A percentile compares a stretch with the other conserved stretches of the same genome.
phyloP scores from a whole-genome alignment of 495 filamentous ascomycete genomes.

The Talaromyces borbonicus region DNA sequence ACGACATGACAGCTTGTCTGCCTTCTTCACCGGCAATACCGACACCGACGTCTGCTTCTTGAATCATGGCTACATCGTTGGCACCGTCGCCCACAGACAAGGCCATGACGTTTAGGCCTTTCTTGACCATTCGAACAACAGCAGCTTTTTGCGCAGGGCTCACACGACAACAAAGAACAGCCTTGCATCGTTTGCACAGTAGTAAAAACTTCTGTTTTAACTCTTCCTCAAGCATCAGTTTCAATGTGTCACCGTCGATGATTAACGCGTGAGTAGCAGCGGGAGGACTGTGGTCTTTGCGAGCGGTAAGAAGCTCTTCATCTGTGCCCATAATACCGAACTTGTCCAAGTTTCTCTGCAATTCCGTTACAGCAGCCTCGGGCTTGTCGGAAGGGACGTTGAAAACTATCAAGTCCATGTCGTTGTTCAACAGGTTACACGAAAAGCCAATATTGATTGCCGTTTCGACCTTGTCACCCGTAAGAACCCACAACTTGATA shows the following conservation, averaged over 20 bases:
- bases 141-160: constrained; percentile 94
- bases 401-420: constrained; percentile 93
- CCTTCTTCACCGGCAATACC: constrained; percentile 98
- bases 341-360: constrained; percentile 59
- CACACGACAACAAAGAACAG: constrained; percentile 96
- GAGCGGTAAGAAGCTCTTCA: constrained; percentile 72
- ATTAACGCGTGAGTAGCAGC: constrained; percentile 89
- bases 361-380: constrained; percentile 51
- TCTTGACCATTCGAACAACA: constrained; percentile 93
- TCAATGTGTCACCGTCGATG: constrained; percentile 91
- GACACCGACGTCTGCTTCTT: constrained; percentile 96
- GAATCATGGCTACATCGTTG: constrained; percentile 99
- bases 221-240: constrained; percentile 72
- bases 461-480: constrained; percentile 97
- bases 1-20: constrained; percentile 95
- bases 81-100: constrained; percentile 95
- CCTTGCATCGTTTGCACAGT: constrained; percentile 94
- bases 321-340: constrained; percentile 83
- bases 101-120: constrained; percentile 92
- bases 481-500: constrained; percentile 99
- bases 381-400: constrained; percentile 70
- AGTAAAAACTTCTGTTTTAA: constrained; percentile 87
- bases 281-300: constrained; percentile 72
- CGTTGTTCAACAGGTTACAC: constrained; percentile 92
- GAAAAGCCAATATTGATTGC: constrained; percentile 99